Evolutionary conservation across 2,329 filamentous ascomycete genomes (phyloP).

Genomic region (Berkeleyomyces rouxiae): DNA sequence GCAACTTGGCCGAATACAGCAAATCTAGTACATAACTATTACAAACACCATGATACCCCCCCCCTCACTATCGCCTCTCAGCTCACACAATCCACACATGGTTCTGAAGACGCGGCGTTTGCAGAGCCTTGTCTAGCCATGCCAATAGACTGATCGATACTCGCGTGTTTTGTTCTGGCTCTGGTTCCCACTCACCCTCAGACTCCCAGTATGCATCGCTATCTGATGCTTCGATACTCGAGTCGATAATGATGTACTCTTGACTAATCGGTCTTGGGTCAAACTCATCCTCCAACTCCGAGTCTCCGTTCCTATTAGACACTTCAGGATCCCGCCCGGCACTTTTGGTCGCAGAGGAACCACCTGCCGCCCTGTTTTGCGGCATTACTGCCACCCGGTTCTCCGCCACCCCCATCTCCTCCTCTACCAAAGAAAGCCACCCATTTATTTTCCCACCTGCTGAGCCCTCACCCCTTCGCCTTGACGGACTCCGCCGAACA

Average conservation of each 20-base stretch:
- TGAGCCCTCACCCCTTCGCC: not conserved
- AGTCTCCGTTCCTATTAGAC: not conserved
- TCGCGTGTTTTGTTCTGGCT: too few relatives aligned
- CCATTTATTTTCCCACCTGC: not conserved
- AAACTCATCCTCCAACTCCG: not conserved
- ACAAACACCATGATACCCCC: not conserved
- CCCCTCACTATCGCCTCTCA: not conserved
- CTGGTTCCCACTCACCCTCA: too few relatives aligned
- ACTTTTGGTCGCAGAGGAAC: not conserved
- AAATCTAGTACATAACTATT: not conserved
- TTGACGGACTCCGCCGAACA: not conserved
- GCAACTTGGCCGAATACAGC: not conserved
- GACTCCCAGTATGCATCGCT: too few relatives aligned
- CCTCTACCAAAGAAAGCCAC: not conserved
- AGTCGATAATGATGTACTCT: too few relatives aligned
- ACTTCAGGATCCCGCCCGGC: not conserved
- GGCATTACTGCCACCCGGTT: too few relatives aligned
- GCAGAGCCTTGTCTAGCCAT: not conserved
- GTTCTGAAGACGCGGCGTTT: not conserved
- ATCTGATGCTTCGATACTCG: too few relatives aligned
- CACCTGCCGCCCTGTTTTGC: not conserved
- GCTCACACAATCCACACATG: not conserved
- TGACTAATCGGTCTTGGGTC: too few relatives aligned
- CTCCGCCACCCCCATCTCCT: not conserved
- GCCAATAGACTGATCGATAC: too few relatives aligned